These are phyloP conservation scores for Colletotrichum simmondsii DNA, from an alignment of 2,329 filamentous ascomycete genomes.

Conservation along the genomic window DNA sequence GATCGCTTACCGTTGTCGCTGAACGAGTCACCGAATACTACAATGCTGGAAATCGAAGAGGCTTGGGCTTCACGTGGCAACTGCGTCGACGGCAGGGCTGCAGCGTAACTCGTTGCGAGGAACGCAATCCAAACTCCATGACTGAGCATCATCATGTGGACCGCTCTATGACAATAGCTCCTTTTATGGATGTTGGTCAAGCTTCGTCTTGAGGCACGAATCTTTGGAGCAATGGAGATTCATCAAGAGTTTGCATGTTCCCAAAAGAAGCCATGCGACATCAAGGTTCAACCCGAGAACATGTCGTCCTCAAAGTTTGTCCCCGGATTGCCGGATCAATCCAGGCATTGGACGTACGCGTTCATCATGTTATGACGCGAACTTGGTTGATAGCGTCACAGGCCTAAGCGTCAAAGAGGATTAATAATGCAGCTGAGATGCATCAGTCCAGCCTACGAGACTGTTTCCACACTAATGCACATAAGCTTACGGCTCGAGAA, in stretches of 20 bases:
- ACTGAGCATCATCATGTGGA: not conserved
- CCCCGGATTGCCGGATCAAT: not conserved
- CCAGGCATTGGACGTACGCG: not conserved
- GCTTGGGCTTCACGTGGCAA: not conserved
- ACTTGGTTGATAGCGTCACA: not conserved
- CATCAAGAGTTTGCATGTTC: not conserved
- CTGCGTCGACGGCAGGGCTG: too few species aligned
- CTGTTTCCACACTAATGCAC: too few species aligned
- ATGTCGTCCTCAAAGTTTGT: not conserved
- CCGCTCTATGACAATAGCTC: not conserved
- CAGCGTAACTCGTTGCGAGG: not conserved
- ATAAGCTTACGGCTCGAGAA: not conserved
- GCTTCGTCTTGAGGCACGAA: not conserved
- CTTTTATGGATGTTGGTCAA: not conserved
- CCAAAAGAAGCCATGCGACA: not conserved
- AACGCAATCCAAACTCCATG: not conserved
- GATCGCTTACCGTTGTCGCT: constrained; percentile 21
- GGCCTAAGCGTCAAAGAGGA: too few species aligned
- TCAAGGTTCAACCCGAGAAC: not conserved
- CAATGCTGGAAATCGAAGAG: not conserved
- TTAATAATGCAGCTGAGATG: too few species aligned
- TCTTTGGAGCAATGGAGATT: not conserved
- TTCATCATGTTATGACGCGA: not conserved
- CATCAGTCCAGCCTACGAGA: too few species aligned
- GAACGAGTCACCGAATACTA: constrained; percentile 28